A percentile compares a stretch with the other conserved stretches of the same genome.
phyloP scores from a whole-genome alignment of 2,329 filamentous ascomycete genomes.

The Clarireedia homoeocarpa region DNA sequence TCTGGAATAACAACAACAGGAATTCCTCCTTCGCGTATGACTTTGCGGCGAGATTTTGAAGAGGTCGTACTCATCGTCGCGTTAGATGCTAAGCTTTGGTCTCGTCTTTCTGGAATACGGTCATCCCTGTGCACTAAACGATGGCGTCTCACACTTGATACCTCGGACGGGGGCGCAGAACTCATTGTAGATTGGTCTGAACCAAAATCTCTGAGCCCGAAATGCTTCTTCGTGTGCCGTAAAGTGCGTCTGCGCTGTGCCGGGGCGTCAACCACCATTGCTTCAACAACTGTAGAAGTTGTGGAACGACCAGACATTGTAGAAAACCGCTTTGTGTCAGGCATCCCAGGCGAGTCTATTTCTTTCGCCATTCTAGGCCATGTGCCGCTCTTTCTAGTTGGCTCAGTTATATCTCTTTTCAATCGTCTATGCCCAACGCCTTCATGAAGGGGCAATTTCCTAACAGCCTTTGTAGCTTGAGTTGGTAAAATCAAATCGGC shows the following conservation, averaged over 20 bases:
- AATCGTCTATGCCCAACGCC: constrained; percentile 21
- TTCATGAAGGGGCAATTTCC: constrained; percentile 24
- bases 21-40: constrained; percentile 52
- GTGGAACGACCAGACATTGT: constrained; percentile 47
- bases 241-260: constrained; percentile 45
- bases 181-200: constrained; percentile 28
- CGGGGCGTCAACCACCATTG: constrained; percentile 45
- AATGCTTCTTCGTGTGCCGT: constrained; percentile 53
- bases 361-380: constrained; percentile 14
- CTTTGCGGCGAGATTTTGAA: constrained; percentile 49
- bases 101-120: constrained; percentile 19
- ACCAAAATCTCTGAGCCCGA: constrained; percentile 40
- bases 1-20: constrained; percentile 56
- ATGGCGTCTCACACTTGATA: constrained; percentile 20
- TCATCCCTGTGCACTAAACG: constrained; percentile 21
- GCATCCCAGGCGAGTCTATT: constrained; percentile 21
- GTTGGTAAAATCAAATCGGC: constrained; percentile 42
- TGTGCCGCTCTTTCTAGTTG: not conserved
- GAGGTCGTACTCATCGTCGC: constrained; percentile 38
- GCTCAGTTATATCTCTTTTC: constrained; percentile 13
- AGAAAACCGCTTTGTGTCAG: constrained; percentile 42
- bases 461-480: constrained; percentile 39
- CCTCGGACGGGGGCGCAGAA: constrained; percentile 36
- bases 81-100: constrained; percentile 40
- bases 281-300: constrained; percentile 51